Evolutionary conservation across 2,329 filamentous ascomycete genomes (phyloP).

Genomic region (Colletotrichum sp.): DNA sequence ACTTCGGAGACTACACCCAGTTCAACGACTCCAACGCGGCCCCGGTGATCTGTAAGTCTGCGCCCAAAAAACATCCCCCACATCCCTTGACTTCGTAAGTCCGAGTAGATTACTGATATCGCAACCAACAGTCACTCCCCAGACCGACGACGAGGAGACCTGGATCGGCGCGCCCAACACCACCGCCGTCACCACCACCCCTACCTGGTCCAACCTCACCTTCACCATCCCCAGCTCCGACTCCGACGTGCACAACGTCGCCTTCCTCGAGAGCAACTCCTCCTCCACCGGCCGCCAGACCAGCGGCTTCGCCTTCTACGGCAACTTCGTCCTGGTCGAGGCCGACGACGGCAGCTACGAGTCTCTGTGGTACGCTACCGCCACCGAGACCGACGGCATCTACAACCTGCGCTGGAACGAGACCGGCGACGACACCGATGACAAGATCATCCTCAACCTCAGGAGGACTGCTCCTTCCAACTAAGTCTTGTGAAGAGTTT

Average conservation of each 20-base stretch:
- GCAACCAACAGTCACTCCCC: slow-evolving; percentile 11
- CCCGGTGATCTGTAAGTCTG: slow-evolving; percentile 7
- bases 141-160: not conserved
- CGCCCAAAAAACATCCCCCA: not conserved
- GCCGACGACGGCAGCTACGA: slow-evolving; percentile 8
- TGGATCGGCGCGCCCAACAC: slow-evolving; percentile 25
- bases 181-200: not conserved
- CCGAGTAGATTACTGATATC: not conserved
- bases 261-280: slow-evolving; percentile 17
- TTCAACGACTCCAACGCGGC: slow-evolving; percentile 13
- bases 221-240: slow-evolving; percentile 26
- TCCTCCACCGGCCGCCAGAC: slow-evolving; percentile 4
- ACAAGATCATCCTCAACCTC: slow-evolving; percentile 24
- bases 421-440: slow-evolving; percentile 13
- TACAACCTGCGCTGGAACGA: slow-evolving; percentile 30
- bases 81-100: not conserved
- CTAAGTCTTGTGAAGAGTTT: not conserved
- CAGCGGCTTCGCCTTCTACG: slow-evolving; percentile 30
- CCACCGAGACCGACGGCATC: slow-evolving; percentile 15
- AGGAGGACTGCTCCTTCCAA: slow-evolving; percentile 24
- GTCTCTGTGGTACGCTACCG: slow-evolving; percentile 27
- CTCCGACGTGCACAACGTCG: slow-evolving; percentile 23
- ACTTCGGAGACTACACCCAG: not conserved
- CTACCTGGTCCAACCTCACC: slow-evolving; percentile 28
- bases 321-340: slow-evolving; percentile 20